A percentile compares a stretch with the other conserved stretches of the same genome.
Conservation (phyloP, 306 rosid genomes). For the Biancaea sappan region DNA sequence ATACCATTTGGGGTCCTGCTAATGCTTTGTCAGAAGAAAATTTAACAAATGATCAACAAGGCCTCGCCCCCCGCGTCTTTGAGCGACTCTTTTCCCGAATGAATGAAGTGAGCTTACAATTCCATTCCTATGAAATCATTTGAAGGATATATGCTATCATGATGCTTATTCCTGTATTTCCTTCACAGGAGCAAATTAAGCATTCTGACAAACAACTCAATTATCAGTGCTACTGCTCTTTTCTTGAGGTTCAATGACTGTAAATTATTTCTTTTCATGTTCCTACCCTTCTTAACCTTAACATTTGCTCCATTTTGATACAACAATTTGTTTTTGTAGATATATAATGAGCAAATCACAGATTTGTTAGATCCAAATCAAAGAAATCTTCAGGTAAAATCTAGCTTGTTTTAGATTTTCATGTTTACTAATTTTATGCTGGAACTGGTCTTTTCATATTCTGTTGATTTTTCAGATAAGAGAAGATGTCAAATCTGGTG, state of each 20-base stretch:
- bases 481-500: constrained; percentile 99
- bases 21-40: constrained; percentile 72
- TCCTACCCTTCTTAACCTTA: constrained; percentile 6
- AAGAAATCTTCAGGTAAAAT: constrained; percentile 76
- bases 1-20: constrained; percentile 99
- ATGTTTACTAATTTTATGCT: constrained; percentile 15
- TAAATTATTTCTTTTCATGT: constrained; percentile 27
- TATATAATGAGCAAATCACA: constrained; percentile 97
- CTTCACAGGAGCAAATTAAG: constrained; percentile 83
- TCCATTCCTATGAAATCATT: constrained; percentile 7
- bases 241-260: constrained; percentile 73
- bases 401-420: constrained; percentile 9
- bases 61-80: constrained; percentile 87
- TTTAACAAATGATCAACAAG: constrained; percentile 69
- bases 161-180: constrained; percentile 30
- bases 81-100: constrained; percentile 86
- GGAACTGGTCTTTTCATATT: constrained; percentile 24
- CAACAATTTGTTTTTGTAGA: constrained; percentile 54
- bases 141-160: constrained; percentile 19
- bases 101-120: constrained; percentile 62
- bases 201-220: constrained; percentile 81
- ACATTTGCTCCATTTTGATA: constrained; percentile 34
- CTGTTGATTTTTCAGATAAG: constrained; percentile 63
- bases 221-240: constrained; percentile 91
- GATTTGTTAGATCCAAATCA: constrained; percentile 91